These are phyloP conservation scores for Russula emetica DNA, from an alignment of 768 basidiomycete genomes.

Conservation along the genomic window DNA sequence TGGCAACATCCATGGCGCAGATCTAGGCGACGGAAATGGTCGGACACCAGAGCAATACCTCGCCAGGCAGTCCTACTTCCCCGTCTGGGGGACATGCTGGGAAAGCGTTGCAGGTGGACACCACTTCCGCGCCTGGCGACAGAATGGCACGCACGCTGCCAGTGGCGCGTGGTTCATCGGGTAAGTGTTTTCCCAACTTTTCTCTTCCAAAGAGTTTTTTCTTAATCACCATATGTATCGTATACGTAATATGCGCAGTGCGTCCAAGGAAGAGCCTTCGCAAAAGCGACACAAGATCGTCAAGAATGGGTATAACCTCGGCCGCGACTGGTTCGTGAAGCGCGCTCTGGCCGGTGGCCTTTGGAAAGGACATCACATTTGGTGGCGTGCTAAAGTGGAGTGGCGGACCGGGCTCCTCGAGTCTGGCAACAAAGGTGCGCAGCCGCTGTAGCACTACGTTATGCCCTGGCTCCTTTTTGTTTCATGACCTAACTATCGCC, in stretches of 20 bases:
- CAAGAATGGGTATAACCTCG: constrained; percentile 75
- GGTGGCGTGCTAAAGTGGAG: constrained; percentile 75
- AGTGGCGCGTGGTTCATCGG: constrained; percentile 84
- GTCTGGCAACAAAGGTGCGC: constrained; percentile 61
- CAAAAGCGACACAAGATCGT: constrained; percentile 67
- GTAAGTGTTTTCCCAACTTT: constrained; percentile 29
- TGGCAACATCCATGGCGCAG: constrained; percentile 69
- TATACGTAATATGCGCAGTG: constrained; percentile 39
- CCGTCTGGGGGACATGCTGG: constrained; percentile 83
- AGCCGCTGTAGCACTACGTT: not conserved
- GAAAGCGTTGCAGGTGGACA: constrained; percentile 84
- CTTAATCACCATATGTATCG: no score
- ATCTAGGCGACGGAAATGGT: constrained; percentile 80
- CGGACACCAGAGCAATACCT: constrained; percentile 65
- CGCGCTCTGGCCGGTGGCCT: constrained; percentile 56
- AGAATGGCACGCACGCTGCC: constrained; percentile 69
- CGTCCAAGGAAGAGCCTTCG: constrained; percentile 70
- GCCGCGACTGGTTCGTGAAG: constrained; percentile 73
- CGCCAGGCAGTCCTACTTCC: constrained; percentile 73
- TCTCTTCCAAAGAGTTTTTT: not conserved
- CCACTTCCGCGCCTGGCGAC: constrained; percentile 86
- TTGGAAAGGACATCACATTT: constrained; percentile 49
- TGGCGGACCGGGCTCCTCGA: constrained; percentile 68
- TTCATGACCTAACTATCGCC: not conserved
- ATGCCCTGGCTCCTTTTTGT: no score